Evolutionary conservation across 2,329 filamentous ascomycete genomes (phyloP).

Genomic region (Parastagonospora avenae): DNA sequence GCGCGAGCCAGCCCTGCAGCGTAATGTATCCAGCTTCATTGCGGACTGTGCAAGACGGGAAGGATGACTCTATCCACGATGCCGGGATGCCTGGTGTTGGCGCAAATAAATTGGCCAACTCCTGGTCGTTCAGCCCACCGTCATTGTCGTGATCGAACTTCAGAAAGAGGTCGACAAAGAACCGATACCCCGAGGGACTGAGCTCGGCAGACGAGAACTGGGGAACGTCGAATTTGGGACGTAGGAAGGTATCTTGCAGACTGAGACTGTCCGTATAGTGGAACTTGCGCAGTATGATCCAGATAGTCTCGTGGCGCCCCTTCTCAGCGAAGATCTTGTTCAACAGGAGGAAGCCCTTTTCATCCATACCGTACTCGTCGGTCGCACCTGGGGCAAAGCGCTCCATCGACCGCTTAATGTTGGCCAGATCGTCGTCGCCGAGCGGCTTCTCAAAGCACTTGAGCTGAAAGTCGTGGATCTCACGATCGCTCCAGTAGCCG

Average conservation of each 20-base stretch:
- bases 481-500: constrained; percentile 84
- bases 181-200: constrained; percentile 91
- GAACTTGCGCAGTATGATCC: constrained; percentile 94
- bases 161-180: constrained; percentile 95
- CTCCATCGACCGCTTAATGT: constrained; percentile 87
- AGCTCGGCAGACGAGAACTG: constrained; percentile 91
- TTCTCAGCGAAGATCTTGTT: constrained; percentile 98
- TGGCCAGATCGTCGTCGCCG: constrained; percentile 78
- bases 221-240: constrained; percentile 92
- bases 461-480: constrained; percentile 87
- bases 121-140: constrained; percentile 84
- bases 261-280: constrained; percentile 96
- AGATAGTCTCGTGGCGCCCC: constrained; percentile 95
- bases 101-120: constrained; percentile 85
- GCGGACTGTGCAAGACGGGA: constrained; percentile 90
- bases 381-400: constrained; percentile 68
- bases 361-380: constrained; percentile 70
- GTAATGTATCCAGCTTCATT: constrained; percentile 97
- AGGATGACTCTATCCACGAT: constrained; percentile 86
- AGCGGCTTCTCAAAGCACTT: constrained; percentile 92
- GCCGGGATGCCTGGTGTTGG: constrained; percentile 87
- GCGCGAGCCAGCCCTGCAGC: constrained; percentile 94
- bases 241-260: constrained; percentile 86
- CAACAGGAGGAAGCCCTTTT: constrained; percentile 81
- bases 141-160: constrained; percentile 98